Evolutionary conservation across 148 eudicot species (phyloP).

Genomic region (Vaccinium macrocarpon): DNA sequence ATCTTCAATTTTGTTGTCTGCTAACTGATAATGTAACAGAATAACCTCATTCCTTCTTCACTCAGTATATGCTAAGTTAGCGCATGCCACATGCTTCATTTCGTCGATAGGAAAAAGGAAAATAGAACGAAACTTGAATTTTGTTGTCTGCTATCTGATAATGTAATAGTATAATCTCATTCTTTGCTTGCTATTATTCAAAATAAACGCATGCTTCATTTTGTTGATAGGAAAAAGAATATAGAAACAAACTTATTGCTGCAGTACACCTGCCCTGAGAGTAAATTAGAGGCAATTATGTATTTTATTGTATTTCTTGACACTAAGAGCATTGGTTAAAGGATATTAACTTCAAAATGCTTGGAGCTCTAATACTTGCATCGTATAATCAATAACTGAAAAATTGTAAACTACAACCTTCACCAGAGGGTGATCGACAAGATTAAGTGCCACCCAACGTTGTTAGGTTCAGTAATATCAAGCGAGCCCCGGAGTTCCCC

Average conservation of each 20-base stretch:
- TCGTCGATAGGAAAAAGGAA: not conserved
- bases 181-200: not conserved
- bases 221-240: not conserved
- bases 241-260: not conserved
- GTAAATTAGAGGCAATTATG: not conserved
- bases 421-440: not conserved
- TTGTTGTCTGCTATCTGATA: too few relatives aligned
- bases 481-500: constrained; percentile 23
- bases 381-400: not conserved
- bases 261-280: too few relatives aligned
- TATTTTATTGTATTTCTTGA: not conserved
- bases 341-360: not conserved
- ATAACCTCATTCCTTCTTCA: too few relatives aligned
- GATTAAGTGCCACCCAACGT: not conserved
- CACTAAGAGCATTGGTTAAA: not conserved
- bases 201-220: not conserved
- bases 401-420: not conserved
- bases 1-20: too few relatives aligned
- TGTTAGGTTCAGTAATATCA: not conserved
- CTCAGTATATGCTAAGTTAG: too few relatives aligned
- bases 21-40: too few relatives aligned
- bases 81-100: too few relatives aligned
- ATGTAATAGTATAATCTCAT: too few relatives aligned
- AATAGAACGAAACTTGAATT: too few relatives aligned
- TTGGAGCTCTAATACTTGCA: not conserved